phyloP scores from a whole-genome alignment of 768 basidiomycete genomes.

The Lactarius quietus region DNA sequence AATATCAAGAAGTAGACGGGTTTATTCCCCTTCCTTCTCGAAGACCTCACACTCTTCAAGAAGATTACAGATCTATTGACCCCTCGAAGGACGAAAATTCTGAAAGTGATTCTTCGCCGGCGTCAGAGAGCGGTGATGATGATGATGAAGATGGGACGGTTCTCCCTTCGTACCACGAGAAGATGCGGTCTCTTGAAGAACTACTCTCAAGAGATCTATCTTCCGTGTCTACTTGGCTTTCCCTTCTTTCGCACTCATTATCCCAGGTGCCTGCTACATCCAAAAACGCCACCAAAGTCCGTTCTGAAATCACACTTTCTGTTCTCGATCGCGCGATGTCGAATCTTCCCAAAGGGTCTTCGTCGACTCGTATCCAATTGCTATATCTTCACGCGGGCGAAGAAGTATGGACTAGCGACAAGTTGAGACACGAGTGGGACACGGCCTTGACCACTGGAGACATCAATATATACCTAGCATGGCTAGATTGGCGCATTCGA shows the following conservation, averaged over 20 bases:
- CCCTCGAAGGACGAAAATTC: conserved; percentile 33
- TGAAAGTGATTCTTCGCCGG: conserved; percentile 35
- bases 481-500: conserved; percentile 73
- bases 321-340: conserved; percentile 61
- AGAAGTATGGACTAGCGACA: conserved; percentile 60
- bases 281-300: conserved; percentile 64
- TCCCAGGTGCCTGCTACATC: conserved; percentile 57
- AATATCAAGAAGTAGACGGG: conserved; percentile 63
- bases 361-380: conserved; percentile 51
- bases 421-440: conserved; percentile 65
- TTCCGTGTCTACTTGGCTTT: conserved; percentile 57
- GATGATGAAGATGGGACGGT: conserved; percentile 1
- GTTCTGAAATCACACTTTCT: conserved; percentile 67
- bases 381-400: conserved; percentile 70
- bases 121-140: conserved; percentile 17
- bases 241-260: conserved; percentile 58
- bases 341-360: conserved; percentile 48
- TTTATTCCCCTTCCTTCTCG: conserved; percentile 56
- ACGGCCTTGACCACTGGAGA: conserved; percentile 50
- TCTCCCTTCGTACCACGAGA: conserved; percentile 48
- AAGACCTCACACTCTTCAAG: conserved; percentile 33
- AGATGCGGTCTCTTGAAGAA: conserved; percentile 56
- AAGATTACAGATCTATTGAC: conserved; percentile 50
- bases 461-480: conserved; percentile 68
- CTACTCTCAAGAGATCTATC: conserved; percentile 48